Evolutionary conservation across 768 basidiomycete species (phyloP), one percentile per base, ranked within the genome.

Genomic region (Saitozyma podzolica): DNA sequence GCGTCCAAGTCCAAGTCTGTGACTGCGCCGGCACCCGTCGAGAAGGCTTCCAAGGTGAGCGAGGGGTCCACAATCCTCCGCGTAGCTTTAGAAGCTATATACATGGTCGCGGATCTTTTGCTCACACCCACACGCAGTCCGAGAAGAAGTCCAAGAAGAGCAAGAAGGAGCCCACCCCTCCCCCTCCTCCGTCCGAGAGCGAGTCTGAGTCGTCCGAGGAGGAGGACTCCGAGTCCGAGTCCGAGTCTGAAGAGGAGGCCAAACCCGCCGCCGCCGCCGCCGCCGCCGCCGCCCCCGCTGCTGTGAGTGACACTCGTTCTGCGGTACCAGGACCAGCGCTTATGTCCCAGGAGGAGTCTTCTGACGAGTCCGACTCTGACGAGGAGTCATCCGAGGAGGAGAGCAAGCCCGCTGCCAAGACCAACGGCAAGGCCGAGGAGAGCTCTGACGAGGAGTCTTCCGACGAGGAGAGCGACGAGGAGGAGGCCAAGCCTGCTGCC

Each of bases 401-500:
- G 55, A 67, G 73, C 54, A 64, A 67, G 54, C 54, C 64, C 48
- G 49, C 50, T 17, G 54, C 63, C 45, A 53, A 58, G 47, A 58
- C 69, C 58, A 62, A 61, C 50, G 68, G 59, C 62, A 50, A 49
- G 40, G 51, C 61, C 20, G 59, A 47, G 47, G 61, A 55, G 37
- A 75, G 61, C 42, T 48, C 51, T 17, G 58, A 59, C 50, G 65
- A 66, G 41, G 74, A 76, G 47, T 59, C 59, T 62, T 56, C 51
- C 14, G 64, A 65, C 45, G 69, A 71, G 58, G 66, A 68, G 19
- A 54, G 56, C 56, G 57, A 58, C 51, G 67, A 68, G 56, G 83
- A 83, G 29, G 82, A 82, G 19, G 84, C 85, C 63, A 81, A 81
- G 16, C 87, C 50, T 48, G 43, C 60, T 41, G 60, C 50, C 19